Evolutionary conservation across 805 yeast species (phyloP), one percentile per base, ranked within the genome.

Genomic region (Nakazawaea wickerhamii): DNA sequence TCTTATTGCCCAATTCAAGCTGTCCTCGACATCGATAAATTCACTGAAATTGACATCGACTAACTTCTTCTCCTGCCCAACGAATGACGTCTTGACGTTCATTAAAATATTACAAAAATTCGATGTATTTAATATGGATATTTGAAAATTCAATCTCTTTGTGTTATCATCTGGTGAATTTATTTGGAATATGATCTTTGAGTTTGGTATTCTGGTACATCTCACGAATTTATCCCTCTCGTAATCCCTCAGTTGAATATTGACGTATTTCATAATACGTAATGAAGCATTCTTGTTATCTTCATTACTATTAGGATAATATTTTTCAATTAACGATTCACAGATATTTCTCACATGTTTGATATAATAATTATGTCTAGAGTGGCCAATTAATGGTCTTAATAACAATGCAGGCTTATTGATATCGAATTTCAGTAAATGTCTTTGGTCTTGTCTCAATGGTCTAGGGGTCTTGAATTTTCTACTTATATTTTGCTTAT

Each of bases 361-460:
- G 10, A 75, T 47, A 39, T 67, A 60, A 27, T 63, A 50, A 48
- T 77, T 78, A 50, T 80, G 86, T 45, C 72, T 69, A 45, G 75
- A 69, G 49, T 76, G 75, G 4, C 83, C 83, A 27, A 80, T 65
- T 32, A 80, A 55, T 2, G 86, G 84, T 28, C 79, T 59, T 17
- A 80, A 59, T 17, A 80, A 63, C 41, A 71, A 57, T 2, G 74
- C 68, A 41, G 70, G 71, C 10, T 71, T 61, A 40, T 65, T 66
- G 23, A 58, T 50, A 20, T 48, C 51, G 3, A 46, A 41, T 39
- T 22, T 40, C 35, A n/a, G 30, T 26, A 21, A 14, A 13, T 20
- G 21, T 3, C 37, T 26, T 21, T 27, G 43, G 13, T 48, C 49
- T 46, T 68, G 68, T 20, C 69, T 64, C 47, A 67, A 55, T 4